Base-by-base conservation (phyloP, 2,329 filamentous ascomycete genomes). In the Aspergillus tamarii region DNA sequence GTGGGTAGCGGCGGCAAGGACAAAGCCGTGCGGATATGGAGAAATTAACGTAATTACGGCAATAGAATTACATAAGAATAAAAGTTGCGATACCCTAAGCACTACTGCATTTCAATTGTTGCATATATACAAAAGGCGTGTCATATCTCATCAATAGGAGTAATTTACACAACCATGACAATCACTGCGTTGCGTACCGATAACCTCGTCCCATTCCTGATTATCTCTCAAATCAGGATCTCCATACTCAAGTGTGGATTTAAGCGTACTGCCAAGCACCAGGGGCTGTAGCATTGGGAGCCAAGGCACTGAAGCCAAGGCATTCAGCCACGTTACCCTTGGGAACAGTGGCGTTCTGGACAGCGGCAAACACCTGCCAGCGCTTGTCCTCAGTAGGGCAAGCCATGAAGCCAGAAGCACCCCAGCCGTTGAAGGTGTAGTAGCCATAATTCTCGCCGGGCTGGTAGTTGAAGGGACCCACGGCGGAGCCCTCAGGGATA, bases 1-100 rank as follows among this genome's bases (percentile, higher is more conserved):
- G 94, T 98, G 19, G 93, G 89, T 21, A 97, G 93, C 76, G 95
- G 94, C 60, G 95, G 95, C 11, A 94, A 94, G 76, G 95, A 99
- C 78, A 97, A 96, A 78, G 84, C 84, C 57, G 86, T 90, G 59
- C 82, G 86, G 72, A 84, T 89, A 69, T 90, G 88, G 88, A 83
- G 85, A 69, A 85, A 89, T 76, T 90, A 74, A 72, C 68, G 46
- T 61, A 62, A 55, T 57, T 62, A 57, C 36, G 34, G 46, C 43
- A 59, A 53, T 36, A 46, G 59, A 32, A 62, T 41, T 41, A 41
- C 19, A 41, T 9, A 4, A n/a, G 14, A 64, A 5, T 21, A 48
- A 45, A 45, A 62, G 56, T 58, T 57, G 60, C 59, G 69, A 72
- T 70, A 71, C 69, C 69, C 69, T 66, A 36, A 54, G 48, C 23